These are phyloP conservation scores for Allium fistulosum DNA, from an alignment of 106 monocot genomes.

Conservation along the genomic window DNA sequence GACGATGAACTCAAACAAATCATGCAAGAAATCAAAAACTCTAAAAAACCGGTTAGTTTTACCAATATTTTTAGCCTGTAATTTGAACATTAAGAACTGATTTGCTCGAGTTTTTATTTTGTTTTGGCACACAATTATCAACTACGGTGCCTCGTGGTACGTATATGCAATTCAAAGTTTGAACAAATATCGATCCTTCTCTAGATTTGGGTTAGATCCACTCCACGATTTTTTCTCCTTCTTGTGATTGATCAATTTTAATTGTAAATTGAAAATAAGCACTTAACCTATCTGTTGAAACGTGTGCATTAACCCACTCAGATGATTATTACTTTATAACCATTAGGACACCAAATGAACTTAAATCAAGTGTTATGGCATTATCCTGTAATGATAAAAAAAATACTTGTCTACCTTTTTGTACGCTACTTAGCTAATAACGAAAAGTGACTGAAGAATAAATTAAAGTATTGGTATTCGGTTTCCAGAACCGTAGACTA, in stretches of 20 bases:
- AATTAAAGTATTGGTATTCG: too few relatives aligned
- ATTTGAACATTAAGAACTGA: not conserved
- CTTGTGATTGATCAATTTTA: not conserved
- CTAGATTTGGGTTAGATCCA: too few relatives aligned
- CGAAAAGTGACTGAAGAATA: too few relatives aligned
- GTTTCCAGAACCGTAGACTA: too few relatives aligned
- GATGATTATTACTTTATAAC: not conserved
- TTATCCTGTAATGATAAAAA: too few relatives aligned
- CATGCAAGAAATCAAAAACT: slow-evolving; percentile 24
- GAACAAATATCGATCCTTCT: too few relatives aligned
- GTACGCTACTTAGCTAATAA: too few relatives aligned
- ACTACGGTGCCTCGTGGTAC: slow-evolving; percentile 43
- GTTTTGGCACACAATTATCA: slow-evolving; percentile 27
- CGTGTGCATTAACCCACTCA: not conserved
- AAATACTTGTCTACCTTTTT: too few relatives aligned
- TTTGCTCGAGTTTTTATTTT: not conserved
- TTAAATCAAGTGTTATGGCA: too few relatives aligned
- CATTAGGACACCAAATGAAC: too few relatives aligned
- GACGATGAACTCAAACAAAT: slow-evolving; percentile 21
- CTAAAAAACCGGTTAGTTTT: slow-evolving; percentile 18
- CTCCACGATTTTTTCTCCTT: too few relatives aligned
- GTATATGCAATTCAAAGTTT: not conserved
- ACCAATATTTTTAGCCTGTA: not conserved
- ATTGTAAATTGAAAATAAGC: not conserved
- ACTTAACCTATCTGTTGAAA: not conserved